Base-by-base conservation (phyloP, 345 rosid genomes). In the Sisymbrium altissimum region DNA sequence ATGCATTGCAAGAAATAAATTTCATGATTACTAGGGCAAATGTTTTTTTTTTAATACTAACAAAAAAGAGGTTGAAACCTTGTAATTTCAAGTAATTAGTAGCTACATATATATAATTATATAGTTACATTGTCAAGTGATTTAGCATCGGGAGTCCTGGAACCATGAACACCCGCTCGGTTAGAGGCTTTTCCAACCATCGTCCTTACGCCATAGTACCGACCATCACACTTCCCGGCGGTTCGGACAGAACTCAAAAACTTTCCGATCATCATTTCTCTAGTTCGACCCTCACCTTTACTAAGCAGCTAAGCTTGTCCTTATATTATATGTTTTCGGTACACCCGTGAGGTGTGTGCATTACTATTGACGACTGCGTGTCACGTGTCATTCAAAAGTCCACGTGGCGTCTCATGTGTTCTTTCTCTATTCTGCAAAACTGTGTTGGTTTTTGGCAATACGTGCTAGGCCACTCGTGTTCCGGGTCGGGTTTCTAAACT, bases 121-220 rank as follows among this genome's bases (percentile, higher is more conserved):
- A n/a, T n/a, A n/a, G n/a, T 46, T 77, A 77, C 80, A 71, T 64
- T 70, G 36, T 64, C 56, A 64, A 77, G 76, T 77, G 39, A 5
- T 70, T 70, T 77, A 29, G 80, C 40, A 23, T 64, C 25, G 19
- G 76, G 72, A 40, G 55, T 39, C n/a, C 54, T 46, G 0, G 76
- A 64, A 70, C 80, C 80, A 57, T 71, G 72, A 71, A 71, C 80
- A 64, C 80, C 68, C 1, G 80, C 55, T 77, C 80, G 72, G 55
- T 77, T 41, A 3, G 76, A 70, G 7, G 76, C 68, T 77, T 77
- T 71, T 39, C 76, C 80, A 57, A 77, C 68, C 72, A 71, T 56
- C 9, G 72, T 71, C 62, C 76, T 77, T 32, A 25, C 76, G 14
- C 63, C 38, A 1, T 48, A 38, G 29, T 40, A 71, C 23, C 67